A percentile compares a stretch with the other conserved stretches of the same genome.
phyloP scores from a whole-genome alignment of 164 flowering plant genomes.

The Vitis cinerea region DNA sequence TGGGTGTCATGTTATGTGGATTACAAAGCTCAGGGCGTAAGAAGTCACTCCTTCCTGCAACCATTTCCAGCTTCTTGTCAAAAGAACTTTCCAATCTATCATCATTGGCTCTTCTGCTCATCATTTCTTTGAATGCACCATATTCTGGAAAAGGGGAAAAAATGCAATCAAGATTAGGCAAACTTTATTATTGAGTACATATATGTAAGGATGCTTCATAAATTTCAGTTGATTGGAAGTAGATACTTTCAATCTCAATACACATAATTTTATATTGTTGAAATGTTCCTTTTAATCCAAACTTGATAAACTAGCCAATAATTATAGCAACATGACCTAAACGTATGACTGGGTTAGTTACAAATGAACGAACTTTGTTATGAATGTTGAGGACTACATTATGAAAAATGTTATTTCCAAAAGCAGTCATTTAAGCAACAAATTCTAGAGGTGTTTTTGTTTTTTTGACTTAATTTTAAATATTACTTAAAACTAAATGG shows the following conservation, averaged over 20 bases:
- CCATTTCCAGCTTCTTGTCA: constrained; percentile 19
- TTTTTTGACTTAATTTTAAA: no score
- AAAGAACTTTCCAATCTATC: constrained; percentile 23
- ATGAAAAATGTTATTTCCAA: no score
- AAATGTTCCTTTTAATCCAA: neutral
- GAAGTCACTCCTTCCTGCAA: constrained; percentile 12
- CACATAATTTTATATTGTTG: neutral
- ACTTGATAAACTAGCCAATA: no score
- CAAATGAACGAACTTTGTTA: no score
- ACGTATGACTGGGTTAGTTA: no score
- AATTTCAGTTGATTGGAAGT: neutral
- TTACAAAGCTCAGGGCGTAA: constrained; percentile 24
- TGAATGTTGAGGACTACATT: no score
- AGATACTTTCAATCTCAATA: neutral
- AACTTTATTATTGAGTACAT: neutral
- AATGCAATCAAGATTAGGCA: neutral
- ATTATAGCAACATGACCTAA: no score
- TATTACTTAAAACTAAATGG: no score
- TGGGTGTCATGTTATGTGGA: constrained; percentile 37
- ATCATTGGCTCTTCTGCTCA: constrained; percentile 21
- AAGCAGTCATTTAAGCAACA: no score
- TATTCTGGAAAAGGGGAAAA: constrained; percentile 22
- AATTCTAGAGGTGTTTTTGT: no score
- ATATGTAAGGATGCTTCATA: neutral
- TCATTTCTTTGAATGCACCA: constrained; percentile 18